phyloP scores from a whole-genome alignment of 2,329 filamentous ascomycete genomes.

The Acarospora socialis region DNA sequence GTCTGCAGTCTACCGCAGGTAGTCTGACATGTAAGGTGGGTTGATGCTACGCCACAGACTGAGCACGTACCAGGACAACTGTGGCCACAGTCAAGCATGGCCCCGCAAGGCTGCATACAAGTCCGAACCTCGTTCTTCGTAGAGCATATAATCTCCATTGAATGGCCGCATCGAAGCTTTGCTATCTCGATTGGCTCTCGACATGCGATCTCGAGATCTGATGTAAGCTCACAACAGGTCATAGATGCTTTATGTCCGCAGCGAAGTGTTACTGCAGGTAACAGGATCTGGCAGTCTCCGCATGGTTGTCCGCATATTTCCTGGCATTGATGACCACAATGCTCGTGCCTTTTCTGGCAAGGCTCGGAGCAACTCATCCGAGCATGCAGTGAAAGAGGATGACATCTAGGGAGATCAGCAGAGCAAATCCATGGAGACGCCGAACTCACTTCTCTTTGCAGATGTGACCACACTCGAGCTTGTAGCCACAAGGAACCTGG shows the following conservation, averaged over 20 bases:
- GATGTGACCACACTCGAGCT: constrained; percentile 16
- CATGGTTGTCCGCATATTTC: constrained; percentile 12
- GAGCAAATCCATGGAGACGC: neutral
- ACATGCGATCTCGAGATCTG: neutral
- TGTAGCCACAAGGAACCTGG: constrained; percentile 12
- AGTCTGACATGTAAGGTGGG: constrained; percentile 6
- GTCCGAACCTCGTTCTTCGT: constrained; percentile 2
- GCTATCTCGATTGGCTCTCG: neutral
- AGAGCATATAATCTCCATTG: constrained; percentile 5
- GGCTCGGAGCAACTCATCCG: constrained; percentile 10
- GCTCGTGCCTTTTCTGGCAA: constrained; percentile 7
- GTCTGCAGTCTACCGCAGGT: constrained; percentile 5
- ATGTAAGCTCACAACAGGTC: constrained; percentile 7
- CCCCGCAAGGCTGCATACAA: constrained; percentile 6
- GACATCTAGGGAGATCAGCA: constrained; percentile 6
- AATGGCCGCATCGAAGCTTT: constrained; percentile 10
- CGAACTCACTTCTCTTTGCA: constrained; percentile 6
- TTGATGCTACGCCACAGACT: constrained; percentile 1
- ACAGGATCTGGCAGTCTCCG: constrained; percentile 7
- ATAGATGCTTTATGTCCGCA: constrained; percentile 9
- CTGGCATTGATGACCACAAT: constrained; percentile 11
- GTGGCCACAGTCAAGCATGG: constrained; percentile 8
- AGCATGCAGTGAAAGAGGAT: constrained; percentile 10
- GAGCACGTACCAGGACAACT: constrained; percentile 7
- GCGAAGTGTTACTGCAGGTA: constrained; percentile 1